phyloP scores from a whole-genome alignment of 352 stramenopile genomes.

The Halophytophthora batemanensis region DNA sequence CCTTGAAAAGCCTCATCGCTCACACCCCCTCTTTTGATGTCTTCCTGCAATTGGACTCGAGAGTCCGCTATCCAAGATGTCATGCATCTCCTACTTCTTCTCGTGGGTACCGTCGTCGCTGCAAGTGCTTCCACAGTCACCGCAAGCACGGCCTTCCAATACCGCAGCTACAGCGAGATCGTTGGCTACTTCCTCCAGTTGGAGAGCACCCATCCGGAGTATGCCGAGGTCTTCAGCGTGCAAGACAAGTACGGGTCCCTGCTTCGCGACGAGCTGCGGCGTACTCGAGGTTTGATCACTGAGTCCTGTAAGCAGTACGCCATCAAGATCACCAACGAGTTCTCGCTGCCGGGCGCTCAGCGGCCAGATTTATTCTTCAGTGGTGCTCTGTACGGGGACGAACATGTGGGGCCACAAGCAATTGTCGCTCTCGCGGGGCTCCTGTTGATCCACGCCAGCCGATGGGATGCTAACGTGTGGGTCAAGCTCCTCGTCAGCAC shows the following conservation, averaged over 20 bases:
- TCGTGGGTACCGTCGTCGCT: constrained; percentile 1
- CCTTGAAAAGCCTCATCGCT: no score
- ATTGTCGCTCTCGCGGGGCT: constrained; percentile 72
- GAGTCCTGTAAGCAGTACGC: constrained; percentile 74
- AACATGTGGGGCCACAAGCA: constrained; percentile 88
- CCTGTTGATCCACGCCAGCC: constrained; percentile 53
- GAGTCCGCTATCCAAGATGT: constrained; percentile 10
- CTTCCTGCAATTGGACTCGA: constrained; percentile 3
- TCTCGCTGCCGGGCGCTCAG: constrained; percentile 47
- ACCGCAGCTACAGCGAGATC: constrained; percentile 73
- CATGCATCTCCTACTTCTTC: constrained; percentile 1
- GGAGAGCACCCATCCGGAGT: constrained; percentile 51
- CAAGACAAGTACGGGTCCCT: constrained; percentile 76
- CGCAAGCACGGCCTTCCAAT: constrained; percentile 28
- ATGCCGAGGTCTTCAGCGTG: constrained; percentile 77
- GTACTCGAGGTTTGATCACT: constrained; percentile 32
- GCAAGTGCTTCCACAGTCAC: not conserved
- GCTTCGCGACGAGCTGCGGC: constrained; percentile 44
- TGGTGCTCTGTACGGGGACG: constrained; percentile 93
- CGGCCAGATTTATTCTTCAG: constrained; percentile 94
- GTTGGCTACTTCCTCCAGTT: constrained; percentile 54
- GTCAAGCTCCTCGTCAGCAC: constrained; percentile 81
- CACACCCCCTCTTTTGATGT: constrained; percentile 7
- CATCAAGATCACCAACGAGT: constrained; percentile 82
- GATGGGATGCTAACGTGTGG: constrained; percentile 45